phyloP scores from a whole-genome alignment of 2,329 filamentous ascomycete species.

The Venturia pyrina region DNA sequence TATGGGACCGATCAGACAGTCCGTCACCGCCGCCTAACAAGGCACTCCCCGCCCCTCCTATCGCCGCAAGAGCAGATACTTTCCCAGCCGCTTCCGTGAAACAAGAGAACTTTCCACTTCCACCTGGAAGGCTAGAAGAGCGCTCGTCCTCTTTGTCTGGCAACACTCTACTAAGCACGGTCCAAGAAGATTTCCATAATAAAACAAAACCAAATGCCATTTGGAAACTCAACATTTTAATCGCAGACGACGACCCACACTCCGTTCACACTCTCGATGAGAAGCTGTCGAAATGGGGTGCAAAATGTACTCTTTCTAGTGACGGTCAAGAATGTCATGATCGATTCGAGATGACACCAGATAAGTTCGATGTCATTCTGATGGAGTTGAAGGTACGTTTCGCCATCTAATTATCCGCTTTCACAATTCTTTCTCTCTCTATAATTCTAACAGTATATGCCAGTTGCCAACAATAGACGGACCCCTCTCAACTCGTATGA shows the following conservation, averaged over 20 bases:
- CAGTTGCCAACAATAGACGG: neutral
- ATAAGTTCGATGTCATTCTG: neutral
- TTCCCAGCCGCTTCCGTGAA: neutral
- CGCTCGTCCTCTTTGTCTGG: neutral
- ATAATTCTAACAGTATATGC: neutral
- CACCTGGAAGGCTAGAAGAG: neutral
- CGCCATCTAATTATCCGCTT: neutral
- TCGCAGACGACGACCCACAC: neutral
- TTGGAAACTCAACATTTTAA: neutral
- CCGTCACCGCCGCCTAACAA: neutral
- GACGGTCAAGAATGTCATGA: constrained; percentile 5
- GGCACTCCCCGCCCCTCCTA: neutral
- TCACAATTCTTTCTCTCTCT: neutral
- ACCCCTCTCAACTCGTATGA: neutral
- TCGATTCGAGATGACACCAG: neutral
- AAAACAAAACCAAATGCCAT: neutral
- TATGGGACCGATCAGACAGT: neutral
- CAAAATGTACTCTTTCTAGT: neutral
- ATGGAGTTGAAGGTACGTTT: neutral
- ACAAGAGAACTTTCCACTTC: neutral
- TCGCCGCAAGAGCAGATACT: neutral
- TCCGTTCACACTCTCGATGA: neutral
- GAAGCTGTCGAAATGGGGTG: neutral
- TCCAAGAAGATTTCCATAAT: neutral
- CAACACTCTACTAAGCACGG: neutral